A percentile compares a stretch with the other conserved stretches of the same genome.
phyloP scores from a whole-genome alignment of 1,284 basidiomycete genomes.

The Pseudomicrostroma phylloplanum region DNA sequence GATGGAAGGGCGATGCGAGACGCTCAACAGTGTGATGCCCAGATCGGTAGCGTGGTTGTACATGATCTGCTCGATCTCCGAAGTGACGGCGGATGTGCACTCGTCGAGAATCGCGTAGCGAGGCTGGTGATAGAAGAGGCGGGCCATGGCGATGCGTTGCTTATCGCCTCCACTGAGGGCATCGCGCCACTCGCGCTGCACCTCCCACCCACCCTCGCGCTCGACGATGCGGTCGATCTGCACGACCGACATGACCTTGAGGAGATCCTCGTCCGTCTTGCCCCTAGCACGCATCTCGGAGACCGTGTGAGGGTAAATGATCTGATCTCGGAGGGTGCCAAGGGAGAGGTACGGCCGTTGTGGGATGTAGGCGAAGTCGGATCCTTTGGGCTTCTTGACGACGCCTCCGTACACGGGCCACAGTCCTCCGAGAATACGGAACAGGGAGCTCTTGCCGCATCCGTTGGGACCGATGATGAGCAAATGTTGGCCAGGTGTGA shows the following conservation, averaged over 20 bases:
- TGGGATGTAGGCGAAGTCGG: slow-evolving; percentile 88
- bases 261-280: slow-evolving; percentile 64
- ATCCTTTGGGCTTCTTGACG: slow-evolving; percentile 84
- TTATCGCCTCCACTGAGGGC: slow-evolving; percentile 73
- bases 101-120: slow-evolving; percentile 97
- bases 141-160: slow-evolving; percentile 84
- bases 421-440: slow-evolving; percentile 88
- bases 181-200: slow-evolving; percentile 83
- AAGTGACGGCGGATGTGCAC: slow-evolving; percentile 86
- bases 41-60: slow-evolving; percentile 78
- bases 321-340: slow-evolving; percentile 88
- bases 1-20: slow-evolving; percentile 63
- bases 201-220: slow-evolving; percentile 93
- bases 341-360: slow-evolving; percentile 89
- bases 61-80: slow-evolving; percentile 87
- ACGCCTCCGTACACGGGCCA: slow-evolving; percentile 95
- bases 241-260: slow-evolving; percentile 68
- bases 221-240: slow-evolving; percentile 83
- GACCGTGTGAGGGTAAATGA: slow-evolving; percentile 71
- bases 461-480: slow-evolving; percentile 63
- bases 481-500: slow-evolving; percentile 73
- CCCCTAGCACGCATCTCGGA: slow-evolving; percentile 49
- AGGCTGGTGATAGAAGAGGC: slow-evolving; percentile 90
- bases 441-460: slow-evolving; percentile 58
- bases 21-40: slow-evolving; percentile 49